A percentile compares a stretch with the other conserved stretches of the same genome.
Conservation (phyloP, 805 yeast genomes). For the Candida endomychidarum region DNA sequence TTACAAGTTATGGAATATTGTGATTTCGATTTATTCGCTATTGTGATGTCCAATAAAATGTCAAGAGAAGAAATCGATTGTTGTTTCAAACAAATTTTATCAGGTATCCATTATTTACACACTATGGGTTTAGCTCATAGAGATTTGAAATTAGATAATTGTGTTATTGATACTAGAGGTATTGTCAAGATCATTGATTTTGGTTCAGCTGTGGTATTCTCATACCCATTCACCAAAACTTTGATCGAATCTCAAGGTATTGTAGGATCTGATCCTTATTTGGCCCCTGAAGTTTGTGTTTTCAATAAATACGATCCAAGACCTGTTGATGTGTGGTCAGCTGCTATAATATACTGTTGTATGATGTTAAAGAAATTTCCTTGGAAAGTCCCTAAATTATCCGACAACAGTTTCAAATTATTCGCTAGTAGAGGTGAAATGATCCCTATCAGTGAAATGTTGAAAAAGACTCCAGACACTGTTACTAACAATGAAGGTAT, state of each 20-base stretch:
- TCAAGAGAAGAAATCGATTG: slow-evolving; percentile 79
- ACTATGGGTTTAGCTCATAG: slow-evolving; percentile 79
- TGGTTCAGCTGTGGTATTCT: slow-evolving; percentile 81
- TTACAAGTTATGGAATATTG: slow-evolving; percentile 94
- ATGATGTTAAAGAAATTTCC: slow-evolving; percentile 85
- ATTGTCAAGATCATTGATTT: slow-evolving; percentile 78
- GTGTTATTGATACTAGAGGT: slow-evolving; percentile 74
- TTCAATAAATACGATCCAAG: slow-evolving; percentile 67
- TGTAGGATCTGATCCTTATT: slow-evolving; percentile 83
- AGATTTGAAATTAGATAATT: slow-evolving; percentile 79
- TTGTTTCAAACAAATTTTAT: slow-evolving; percentile 69
- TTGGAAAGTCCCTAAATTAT: slow-evolving; percentile 75
- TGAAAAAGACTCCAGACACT: slow-evolving; percentile 31
- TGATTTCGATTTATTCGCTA: slow-evolving; percentile 81
- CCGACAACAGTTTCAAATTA: slow-evolving; percentile 69
- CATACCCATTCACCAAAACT: slow-evolving; percentile 67
- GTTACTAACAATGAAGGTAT: slow-evolving; percentile 16
- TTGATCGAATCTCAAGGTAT: slow-evolving; percentile 67
- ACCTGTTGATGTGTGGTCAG: slow-evolving; percentile 80
- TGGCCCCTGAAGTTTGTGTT: slow-evolving; percentile 78
- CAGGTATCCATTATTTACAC: slow-evolving; percentile 74
- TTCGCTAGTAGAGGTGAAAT: slow-evolving; percentile 57
- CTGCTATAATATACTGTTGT: slow-evolving; percentile 82
- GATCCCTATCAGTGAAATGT: slow-evolving; percentile 57
- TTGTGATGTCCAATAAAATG: slow-evolving; percentile 85